Evolutionary conservation across 2,329 filamentous ascomycete genomes (phyloP), one percentile per base, ranked within the genome.

Genomic region (Periconia macrospinosa): DNA sequence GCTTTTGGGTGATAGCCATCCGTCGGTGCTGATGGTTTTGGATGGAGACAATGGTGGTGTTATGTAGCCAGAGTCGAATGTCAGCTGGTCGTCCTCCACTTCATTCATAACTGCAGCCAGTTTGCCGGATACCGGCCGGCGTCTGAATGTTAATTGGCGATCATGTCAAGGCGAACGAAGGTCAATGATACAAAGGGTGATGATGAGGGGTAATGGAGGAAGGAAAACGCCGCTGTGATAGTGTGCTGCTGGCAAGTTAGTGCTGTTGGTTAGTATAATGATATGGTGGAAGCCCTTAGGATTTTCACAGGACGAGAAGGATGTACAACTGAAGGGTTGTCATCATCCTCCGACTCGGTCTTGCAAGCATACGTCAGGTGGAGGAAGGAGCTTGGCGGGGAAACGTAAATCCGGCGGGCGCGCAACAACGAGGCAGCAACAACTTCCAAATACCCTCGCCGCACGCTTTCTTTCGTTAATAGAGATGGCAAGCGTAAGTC

Each of bases 401-500:
- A 58, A 67, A 62, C 52, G 50, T 65, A 55, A 56, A 56, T 56
- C 63, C 65, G 61, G 59, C 55, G 55, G 53, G 62, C 56, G 50
- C 30, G 49, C 37, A 46, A 27, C 33, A 37, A 13, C 33, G 33
- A 47, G 50, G 59, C 53, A 65, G 49, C 55, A 37, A 48, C 57
- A 54, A 49, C 47, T 49, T 49, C 52, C 41, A 47, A 33, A 23
- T 54, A 47, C 55, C 50, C 49, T 50, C 41, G 41, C 18, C 56
- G 44, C 54, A 41, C 50, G 40, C 45, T 52, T n/a, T 30, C 50
- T 27, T 27, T 27, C 23, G 23, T 50, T 33, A 41, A 17, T 52
- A 45, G 33, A 37, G 41, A 76, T 77, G 74, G 72, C 74, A 69
- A 76, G 73, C 61, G 75, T 77, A 59, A 68, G 74, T 73, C 9